Percentiles rank a stretch among this genome's conserved stretches.
phyloP scores from a whole-genome alignment of 2,329 filamentous ascomycete genomes.

The Cladosporium sp. region DNA sequence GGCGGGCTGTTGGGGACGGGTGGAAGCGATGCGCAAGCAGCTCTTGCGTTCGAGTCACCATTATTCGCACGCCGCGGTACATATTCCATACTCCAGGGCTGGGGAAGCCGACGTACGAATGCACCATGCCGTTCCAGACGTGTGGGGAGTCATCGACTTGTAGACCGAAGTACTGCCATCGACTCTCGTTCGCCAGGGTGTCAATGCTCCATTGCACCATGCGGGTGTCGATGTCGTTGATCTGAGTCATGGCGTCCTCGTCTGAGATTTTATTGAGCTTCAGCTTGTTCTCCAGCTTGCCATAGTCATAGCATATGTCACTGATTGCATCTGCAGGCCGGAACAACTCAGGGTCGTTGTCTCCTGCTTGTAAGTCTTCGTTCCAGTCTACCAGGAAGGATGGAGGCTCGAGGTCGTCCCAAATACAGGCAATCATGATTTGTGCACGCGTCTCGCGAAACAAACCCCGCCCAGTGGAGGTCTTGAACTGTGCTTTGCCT shows the following conservation, averaged over 20 bases:
- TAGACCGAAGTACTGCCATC: constrained; percentile 33
- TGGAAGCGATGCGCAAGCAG: constrained; percentile 28
- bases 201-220: constrained; percentile 35
- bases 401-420: constrained; percentile 36
- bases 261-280: constrained; percentile 25
- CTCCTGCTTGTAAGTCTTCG: constrained; percentile 27
- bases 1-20: constrained; percentile 17
- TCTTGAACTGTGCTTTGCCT: constrained; percentile 35
- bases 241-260: constrained; percentile 28
- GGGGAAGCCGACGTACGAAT: constrained; percentile 29
- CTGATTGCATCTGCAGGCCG: constrained; percentile 31
- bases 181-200: constrained; percentile 22
- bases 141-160: constrained; percentile 34
- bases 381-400: constrained; percentile 35
- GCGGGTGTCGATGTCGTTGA: constrained; percentile 31
- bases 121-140: constrained; percentile 37
- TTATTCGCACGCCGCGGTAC: constrained; percentile 34
- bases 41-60: constrained; percentile 36
- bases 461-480: constrained; percentile 29
- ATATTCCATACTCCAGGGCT: constrained; percentile 33
- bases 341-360: constrained; percentile 19
- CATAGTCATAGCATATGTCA: constrained; percentile 32
- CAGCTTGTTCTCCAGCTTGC: constrained; percentile 29
- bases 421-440: constrained; percentile 34
- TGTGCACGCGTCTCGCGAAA: constrained; percentile 36